Percentiles rank a stretch among this genome's conserved stretches.
Evolutionary conservation across 495 filamentous ascomycete genomes (phyloP).

Genomic region (Paragyromitra xinjiangensis): DNA sequence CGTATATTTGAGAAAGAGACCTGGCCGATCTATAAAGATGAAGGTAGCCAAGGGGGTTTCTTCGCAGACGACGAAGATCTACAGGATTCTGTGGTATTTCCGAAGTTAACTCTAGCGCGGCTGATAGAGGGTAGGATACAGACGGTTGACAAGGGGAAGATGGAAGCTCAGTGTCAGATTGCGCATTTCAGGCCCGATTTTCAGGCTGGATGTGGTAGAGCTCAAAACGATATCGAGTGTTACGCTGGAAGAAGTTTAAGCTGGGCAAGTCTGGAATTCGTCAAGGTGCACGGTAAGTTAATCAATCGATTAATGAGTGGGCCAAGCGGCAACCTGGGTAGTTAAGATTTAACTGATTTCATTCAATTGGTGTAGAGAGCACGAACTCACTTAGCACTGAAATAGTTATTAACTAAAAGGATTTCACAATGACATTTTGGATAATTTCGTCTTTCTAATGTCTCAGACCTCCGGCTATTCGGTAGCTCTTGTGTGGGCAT

Average conservation of each 20-base stretch:
- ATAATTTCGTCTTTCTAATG: no score
- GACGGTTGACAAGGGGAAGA: slow-evolving; percentile 15
- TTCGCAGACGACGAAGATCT: neutral
- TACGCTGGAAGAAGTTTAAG: slow-evolving; percentile 29
- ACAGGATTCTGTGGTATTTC: slow-evolving; percentile 8
- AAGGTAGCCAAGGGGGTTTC: neutral
- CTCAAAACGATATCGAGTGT: slow-evolving; percentile 15
- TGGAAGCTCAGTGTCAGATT: slow-evolving; percentile 28
- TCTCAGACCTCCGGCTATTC: no score
- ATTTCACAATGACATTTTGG: neutral
- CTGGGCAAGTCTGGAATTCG: slow-evolving; percentile 14
- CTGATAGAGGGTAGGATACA: slow-evolving; percentile 6
- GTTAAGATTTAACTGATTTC: neutral
- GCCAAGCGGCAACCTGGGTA: neutral
- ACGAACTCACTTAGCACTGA: neutral
- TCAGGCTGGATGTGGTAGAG: neutral
- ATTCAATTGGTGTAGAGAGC: neutral
- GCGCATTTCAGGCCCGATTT: slow-evolving; percentile 1
- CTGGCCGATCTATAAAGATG: slow-evolving; percentile 7
- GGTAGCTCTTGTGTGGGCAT: no score
- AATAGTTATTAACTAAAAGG: neutral
- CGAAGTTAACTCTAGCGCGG: slow-evolving; percentile 3
- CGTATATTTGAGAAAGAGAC: slow-evolving; percentile 28
- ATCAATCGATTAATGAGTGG: neutral
- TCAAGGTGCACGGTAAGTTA: slow-evolving; percentile 5